phyloP scores from a whole-genome alignment of 306 rosid species.

The Alnus glutinosa region DNA sequence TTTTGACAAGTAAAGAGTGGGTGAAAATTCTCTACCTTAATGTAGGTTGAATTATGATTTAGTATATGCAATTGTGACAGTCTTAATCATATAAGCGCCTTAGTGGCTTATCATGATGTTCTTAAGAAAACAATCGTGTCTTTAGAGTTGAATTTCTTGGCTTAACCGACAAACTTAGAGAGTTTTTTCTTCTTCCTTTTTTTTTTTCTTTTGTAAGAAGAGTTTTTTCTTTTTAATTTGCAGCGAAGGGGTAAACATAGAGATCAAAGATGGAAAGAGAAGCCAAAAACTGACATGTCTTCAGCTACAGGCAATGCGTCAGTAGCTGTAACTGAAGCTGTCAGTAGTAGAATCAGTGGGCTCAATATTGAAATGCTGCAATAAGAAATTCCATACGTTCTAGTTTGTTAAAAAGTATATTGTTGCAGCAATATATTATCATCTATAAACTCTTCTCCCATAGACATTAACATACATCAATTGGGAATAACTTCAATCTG shows the following conservation, averaged over 20 bases:
- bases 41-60: neutral
- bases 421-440: too few species aligned
- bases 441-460: too few species aligned
- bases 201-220: too few species aligned
- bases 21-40: too few species aligned
- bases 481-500: too few species aligned
- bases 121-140: neutral
- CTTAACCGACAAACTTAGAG: conserved; percentile 6
- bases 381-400: too few species aligned
- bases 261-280: conserved; percentile 42
- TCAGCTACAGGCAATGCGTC: conserved; percentile 33
- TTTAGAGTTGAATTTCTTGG: neutral
- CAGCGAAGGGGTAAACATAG: conserved; percentile 44
- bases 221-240: conserved; percentile 26
- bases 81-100: neutral
- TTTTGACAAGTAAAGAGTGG: too few species aligned
- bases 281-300: conserved; percentile 30
- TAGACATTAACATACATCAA: too few species aligned
- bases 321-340: conserved; percentile 38
- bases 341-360: conserved; percentile 43
- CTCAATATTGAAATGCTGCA: conserved; percentile 25
- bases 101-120: neutral
- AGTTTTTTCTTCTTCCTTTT: neutral
- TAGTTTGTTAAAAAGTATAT: too few species aligned
- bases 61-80: neutral